Conservation (phyloP, 495 filamentous ascomycete genomes). For the Daldinia caldariorum region DNA sequence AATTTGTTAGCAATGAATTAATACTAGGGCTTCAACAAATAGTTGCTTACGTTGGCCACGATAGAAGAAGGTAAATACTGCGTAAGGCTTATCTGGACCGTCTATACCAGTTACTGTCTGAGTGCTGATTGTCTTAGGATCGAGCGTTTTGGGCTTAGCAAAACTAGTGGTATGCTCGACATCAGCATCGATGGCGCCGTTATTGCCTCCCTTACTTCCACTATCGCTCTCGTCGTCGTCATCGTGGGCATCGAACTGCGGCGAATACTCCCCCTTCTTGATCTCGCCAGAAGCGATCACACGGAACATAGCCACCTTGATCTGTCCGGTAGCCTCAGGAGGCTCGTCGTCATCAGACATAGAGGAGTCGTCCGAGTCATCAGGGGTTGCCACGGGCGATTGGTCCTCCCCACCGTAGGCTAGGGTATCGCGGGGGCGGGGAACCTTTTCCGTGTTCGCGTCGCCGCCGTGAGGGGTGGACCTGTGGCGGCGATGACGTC, state of each 20-base stretch:
- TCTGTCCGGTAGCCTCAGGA: constrained; percentile 95
- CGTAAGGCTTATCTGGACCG: constrained; percentile 92
- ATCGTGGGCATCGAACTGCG: constrained; percentile 96
- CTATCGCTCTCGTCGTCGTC: constrained; percentile 77
- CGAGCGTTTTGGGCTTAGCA: constrained; percentile 94
- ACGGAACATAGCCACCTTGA: constrained; percentile 96
- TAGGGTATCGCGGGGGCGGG: constrained; percentile 64
- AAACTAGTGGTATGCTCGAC: constrained; percentile 99
- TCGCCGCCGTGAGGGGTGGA: constrained; percentile 59
- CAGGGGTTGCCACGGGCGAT: constrained; percentile 76
- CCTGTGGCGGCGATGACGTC: constrained; percentile 76
- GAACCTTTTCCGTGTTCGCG: constrained; percentile 59
- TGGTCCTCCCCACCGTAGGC: constrained; percentile 79
- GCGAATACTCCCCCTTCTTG: constrained; percentile 95
- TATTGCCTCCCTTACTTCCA: constrained; percentile 53
- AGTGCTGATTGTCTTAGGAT: constrained; percentile 96
- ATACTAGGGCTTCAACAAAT: constrained; percentile 10
- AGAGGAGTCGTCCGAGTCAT: constrained; percentile 75
- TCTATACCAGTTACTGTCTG: constrained; percentile 99
- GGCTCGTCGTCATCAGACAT: constrained; percentile 89
- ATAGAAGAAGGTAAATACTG: constrained; percentile 97
- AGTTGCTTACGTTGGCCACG: constrained; percentile 84
- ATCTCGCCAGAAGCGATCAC: constrained; percentile 97
- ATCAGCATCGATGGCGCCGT: constrained; percentile 65
- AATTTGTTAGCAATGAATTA: constrained; percentile 34